Percentiles rank a stretch among this genome's conserved stretches.
These are phyloP conservation scores for Logfia minima DNA, from an alignment of 129 eudicot genomes.

Conservation along the genomic window DNA sequence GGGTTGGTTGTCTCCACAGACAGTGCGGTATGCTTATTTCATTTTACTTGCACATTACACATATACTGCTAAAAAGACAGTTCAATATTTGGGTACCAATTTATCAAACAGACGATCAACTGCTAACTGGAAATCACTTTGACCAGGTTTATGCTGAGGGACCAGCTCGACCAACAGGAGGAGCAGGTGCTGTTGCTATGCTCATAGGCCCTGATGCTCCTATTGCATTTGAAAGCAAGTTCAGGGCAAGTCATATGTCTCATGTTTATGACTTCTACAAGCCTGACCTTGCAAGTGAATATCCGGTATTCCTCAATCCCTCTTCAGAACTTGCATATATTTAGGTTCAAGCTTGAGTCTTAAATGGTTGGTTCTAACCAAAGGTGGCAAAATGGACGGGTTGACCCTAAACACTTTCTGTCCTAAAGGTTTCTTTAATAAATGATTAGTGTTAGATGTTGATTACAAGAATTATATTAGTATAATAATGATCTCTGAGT, in stretches of 20 bases:
- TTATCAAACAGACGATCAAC: neutral
- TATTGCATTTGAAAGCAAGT: conserved; percentile 89
- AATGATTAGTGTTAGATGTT: too few species aligned
- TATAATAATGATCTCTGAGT: too few species aligned
- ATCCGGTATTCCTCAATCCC: conserved; percentile 61
- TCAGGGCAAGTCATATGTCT: conserved; percentile 93
- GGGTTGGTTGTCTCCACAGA: conserved; percentile 99
- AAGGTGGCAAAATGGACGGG: conserved; percentile 4
- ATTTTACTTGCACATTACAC: neutral
- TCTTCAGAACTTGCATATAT: neutral
- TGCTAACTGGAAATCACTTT: conserved; percentile 26
- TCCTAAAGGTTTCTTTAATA: neutral
- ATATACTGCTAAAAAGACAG: neutral
- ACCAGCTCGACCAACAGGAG: conserved; percentile 99
- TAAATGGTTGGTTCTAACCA: neutral
- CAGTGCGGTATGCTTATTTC: conserved; percentile 68
- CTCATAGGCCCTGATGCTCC: conserved; percentile 97
- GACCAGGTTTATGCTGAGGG: conserved; percentile 97
- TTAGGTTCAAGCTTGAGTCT: neutral
- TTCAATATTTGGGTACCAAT: neutral
- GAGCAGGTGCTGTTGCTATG: conserved; percentile 98
- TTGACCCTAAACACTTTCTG: neutral
- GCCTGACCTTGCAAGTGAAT: conserved; percentile 97
- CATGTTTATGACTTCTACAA: conserved; percentile 96
- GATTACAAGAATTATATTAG: too few species aligned